Evolutionary conservation across 2,329 filamentous ascomycete species (phyloP).

Genomic region (Penicillium hordei): DNA sequence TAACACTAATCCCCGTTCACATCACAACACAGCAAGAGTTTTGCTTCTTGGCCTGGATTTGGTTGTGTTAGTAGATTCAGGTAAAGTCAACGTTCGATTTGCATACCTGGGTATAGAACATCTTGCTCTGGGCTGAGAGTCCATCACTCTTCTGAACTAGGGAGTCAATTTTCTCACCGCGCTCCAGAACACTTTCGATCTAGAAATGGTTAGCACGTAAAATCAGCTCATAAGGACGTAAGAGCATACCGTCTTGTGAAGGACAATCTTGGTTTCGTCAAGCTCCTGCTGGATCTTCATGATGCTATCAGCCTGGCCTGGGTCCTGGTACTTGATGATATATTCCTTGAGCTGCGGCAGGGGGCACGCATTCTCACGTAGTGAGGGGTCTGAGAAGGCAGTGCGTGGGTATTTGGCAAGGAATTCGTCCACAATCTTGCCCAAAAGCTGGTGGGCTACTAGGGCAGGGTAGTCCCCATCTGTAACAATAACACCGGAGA

Average conservation of each 20-base stretch:
- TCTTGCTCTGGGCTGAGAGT: slow-evolving; percentile 88
- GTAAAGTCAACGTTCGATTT: not conserved
- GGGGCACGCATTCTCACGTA: slow-evolving; percentile 50
- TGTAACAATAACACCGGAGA: slow-evolving; percentile 74
- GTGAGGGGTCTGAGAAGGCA: slow-evolving; percentile 59
- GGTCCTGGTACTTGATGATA: slow-evolving; percentile 77
- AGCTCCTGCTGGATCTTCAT: slow-evolving; percentile 95
- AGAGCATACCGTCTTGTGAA: slow-evolving; percentile 84
- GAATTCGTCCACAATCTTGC: slow-evolving; percentile 87
- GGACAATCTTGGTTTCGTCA: slow-evolving; percentile 93
- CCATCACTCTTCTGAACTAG: slow-evolving; percentile 91
- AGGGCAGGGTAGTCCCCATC: slow-evolving; percentile 73
- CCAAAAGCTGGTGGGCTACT: slow-evolving; percentile 82
- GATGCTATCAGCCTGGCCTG: slow-evolving; percentile 84
- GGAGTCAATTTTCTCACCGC: slow-evolving; percentile 95
- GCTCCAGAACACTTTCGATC: slow-evolving; percentile 59
- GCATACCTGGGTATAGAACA: slow-evolving; percentile 80
- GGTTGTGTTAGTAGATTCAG: not conserved
- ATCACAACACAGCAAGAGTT: slow-evolving; percentile 74
- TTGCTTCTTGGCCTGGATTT: slow-evolving; percentile 69
- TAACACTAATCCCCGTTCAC: slow-evolving; percentile 40
- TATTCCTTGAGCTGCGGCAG: slow-evolving; percentile 81
- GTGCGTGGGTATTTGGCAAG: slow-evolving; percentile 70
- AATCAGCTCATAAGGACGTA: not conserved
- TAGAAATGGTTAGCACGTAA: slow-evolving; percentile 43